A percentile compares a stretch with the other conserved stretches of the same genome.
Evolutionary conservation across 2,329 filamentous ascomycete genomes (phyloP).

Genomic region (Clonostachys byssicola): DNA sequence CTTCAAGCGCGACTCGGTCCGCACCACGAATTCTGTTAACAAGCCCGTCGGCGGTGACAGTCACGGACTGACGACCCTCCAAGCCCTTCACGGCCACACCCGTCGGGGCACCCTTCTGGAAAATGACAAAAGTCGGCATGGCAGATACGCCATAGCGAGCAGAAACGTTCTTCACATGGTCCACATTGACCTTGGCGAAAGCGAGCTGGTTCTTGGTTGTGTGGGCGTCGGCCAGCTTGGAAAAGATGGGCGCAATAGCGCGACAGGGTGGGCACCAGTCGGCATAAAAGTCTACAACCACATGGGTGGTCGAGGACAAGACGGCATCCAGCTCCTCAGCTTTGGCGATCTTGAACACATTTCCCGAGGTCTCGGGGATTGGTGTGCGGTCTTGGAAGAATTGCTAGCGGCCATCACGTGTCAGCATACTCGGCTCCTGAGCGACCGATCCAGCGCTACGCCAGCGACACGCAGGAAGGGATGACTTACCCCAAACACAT

Average conservation of each 20-base stretch:
- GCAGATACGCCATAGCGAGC: slow-evolving; percentile 75
- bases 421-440: too few species aligned
- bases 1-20: slow-evolving; percentile 16
- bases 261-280: slow-evolving; percentile 48
- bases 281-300: slow-evolving; percentile 44
- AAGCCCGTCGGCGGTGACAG: slow-evolving; percentile 13
- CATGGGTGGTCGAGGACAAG: slow-evolving; percentile 30
- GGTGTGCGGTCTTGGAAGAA: slow-evolving; percentile 10
- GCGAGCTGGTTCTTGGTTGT: slow-evolving; percentile 45
- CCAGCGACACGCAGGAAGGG: too few species aligned
- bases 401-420: too few species aligned
- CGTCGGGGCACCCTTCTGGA: slow-evolving; percentile 62
- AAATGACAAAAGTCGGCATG: slow-evolving; percentile 91
- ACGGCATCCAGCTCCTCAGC: slow-evolving; percentile 27
- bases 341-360: slow-evolving; percentile 22
- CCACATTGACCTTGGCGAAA: slow-evolving; percentile 91
- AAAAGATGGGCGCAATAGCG: slow-evolving; percentile 39
- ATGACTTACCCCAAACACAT: too few species aligned
- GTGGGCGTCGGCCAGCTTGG: slow-evolving; percentile 19
- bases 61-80: slow-evolving; percentile 10
- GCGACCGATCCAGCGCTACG: too few species aligned
- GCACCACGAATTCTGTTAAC: slow-evolving; percentile 22
- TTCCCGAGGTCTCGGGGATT: slow-evolving; percentile 31
- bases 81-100: slow-evolving; percentile 14
- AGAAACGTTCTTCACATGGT: slow-evolving; percentile 71